phyloP scores from a whole-genome alignment of 768 basidiomycete genomes.

The Amanita muscaria region DNA sequence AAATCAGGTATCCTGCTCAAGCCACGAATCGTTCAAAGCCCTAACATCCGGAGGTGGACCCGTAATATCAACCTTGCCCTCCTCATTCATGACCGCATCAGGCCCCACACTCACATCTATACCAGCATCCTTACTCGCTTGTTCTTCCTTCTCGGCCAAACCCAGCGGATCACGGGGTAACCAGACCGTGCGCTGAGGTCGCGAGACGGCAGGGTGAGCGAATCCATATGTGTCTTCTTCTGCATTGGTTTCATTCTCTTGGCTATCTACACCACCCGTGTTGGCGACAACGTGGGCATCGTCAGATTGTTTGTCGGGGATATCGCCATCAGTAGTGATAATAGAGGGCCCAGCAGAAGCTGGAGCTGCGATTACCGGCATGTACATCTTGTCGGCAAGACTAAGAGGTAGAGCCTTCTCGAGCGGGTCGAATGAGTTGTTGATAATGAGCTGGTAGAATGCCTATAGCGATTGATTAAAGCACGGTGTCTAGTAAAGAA shows the following conservation, averaged over 20 bases:
- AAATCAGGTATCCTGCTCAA: too few species aligned
- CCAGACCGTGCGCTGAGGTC: constrained; percentile 78
- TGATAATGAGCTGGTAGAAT: constrained; percentile 66
- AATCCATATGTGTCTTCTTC: constrained; percentile 55
- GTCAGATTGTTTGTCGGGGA: background rate
- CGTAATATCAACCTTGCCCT: constrained; percentile 29
- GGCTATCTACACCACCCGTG: background rate
- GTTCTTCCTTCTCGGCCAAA: constrained; percentile 53
- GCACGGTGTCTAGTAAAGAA: background rate
- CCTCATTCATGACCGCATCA: constrained; percentile 22
- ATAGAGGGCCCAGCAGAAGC: constrained; percentile 1
- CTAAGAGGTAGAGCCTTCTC: constrained; percentile 66
- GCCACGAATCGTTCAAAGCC: constrained; percentile 12
- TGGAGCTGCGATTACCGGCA: constrained; percentile 15
- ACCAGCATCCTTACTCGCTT: constrained; percentile 49
- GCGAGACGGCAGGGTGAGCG: constrained; percentile 74
- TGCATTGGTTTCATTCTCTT: constrained; percentile 4
- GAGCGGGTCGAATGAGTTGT: constrained; percentile 76
- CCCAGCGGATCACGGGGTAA: constrained; percentile 68
- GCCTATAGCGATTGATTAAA: constrained; percentile 29
- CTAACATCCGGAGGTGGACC: constrained; percentile 27
- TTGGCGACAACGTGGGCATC: background rate
- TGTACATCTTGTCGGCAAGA: constrained; percentile 62
- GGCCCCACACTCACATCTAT: constrained; percentile 37
- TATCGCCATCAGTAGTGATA: too few species aligned